A percentile compares a stretch with the other conserved stretches of the same genome.
These are phyloP conservation scores for Geosmithia morbida DNA, from an alignment of 2,329 filamentous ascomycete genomes.

Conservation along the genomic window DNA sequence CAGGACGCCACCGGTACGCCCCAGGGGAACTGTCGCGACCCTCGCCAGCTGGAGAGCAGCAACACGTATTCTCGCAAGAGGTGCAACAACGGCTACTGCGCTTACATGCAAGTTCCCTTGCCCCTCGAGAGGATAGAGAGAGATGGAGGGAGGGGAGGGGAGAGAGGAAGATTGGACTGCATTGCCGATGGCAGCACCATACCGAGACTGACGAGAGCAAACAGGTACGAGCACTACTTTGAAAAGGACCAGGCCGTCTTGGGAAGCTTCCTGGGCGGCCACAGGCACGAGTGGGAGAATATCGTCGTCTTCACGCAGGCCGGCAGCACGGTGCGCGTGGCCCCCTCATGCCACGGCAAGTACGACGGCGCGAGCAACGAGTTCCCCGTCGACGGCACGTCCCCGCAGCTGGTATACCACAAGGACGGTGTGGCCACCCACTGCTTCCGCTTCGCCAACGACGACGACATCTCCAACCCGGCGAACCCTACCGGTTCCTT, in stretches of 20 bases:
- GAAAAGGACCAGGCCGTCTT: conserved; percentile 25
- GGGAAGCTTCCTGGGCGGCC: conserved; percentile 16
- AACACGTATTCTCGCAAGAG: conserved; percentile 16
- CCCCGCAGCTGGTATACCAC: conserved; percentile 13
- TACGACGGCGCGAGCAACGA: conserved; percentile 10
- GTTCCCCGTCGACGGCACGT: conserved; percentile 7
- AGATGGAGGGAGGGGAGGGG: too few species aligned
- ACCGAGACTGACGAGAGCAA: too few species aligned
- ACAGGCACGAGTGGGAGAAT: conserved; percentile 27
- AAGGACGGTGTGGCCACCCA: conserved; percentile 13
- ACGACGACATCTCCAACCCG: conserved; percentile 8
- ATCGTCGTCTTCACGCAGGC: conserved; percentile 17
- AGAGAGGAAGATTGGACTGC: too few species aligned
- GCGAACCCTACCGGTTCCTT: conserved; percentile 12
- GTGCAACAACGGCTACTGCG: conserved; percentile 18
- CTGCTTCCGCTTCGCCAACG: conserved; percentile 15
- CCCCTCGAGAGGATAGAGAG: too few species aligned
- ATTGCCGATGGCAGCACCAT: too few species aligned
- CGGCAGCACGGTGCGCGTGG: conserved; percentile 10
- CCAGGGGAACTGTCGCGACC: conserved; percentile 14
- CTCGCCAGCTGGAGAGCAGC: conserved; percentile 13
- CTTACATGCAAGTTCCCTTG: conserved; percentile 14
- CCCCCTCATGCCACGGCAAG: conserved; percentile 12
- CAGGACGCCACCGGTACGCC: conserved; percentile 12
- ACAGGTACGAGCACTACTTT: conserved; percentile 20